Evolutionary conservation across 441 rosid genomes (phyloP).

Genomic region (Adansonia gregorii): DNA sequence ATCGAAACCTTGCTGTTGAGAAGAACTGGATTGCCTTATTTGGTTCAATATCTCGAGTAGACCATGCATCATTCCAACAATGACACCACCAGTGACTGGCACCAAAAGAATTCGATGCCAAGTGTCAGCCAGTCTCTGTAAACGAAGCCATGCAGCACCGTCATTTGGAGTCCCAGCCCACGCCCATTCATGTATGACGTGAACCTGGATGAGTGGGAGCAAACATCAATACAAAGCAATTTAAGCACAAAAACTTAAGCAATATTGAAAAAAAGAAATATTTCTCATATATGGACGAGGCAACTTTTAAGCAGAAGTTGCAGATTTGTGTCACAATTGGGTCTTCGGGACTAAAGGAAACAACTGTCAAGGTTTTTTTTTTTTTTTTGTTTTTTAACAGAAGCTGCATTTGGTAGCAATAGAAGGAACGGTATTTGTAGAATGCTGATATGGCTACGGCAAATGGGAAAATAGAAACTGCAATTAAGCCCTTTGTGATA

Average conservation of each 20-base stretch:
- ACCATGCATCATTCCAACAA: slow-evolving; percentile 98
- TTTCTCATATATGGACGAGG: background rate
- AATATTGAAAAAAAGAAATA: background rate
- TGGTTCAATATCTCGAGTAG: slow-evolving; percentile 84
- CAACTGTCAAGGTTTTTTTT: background rate
- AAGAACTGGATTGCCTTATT: slow-evolving; percentile 70
- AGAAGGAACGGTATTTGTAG: background rate
- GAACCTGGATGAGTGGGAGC: slow-evolving; percentile 57
- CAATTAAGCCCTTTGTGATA: background rate
- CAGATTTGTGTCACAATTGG: background rate
- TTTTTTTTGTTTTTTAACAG: no score
- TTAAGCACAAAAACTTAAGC: background rate
- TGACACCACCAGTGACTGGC: slow-evolving; percentile 93
- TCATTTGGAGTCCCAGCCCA: slow-evolving; percentile 98
- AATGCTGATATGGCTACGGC: background rate
- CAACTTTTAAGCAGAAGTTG: background rate
- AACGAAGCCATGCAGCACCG: slow-evolving; percentile 95
- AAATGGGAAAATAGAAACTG: background rate
- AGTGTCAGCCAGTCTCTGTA: slow-evolving; percentile 81
- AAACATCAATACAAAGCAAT: slow-evolving; percentile 12
- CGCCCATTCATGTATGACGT: slow-evolving; percentile 89
- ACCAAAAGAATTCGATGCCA: slow-evolving; percentile 95
- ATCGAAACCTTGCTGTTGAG: slow-evolving; percentile 73
- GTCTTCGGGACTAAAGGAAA: background rate
- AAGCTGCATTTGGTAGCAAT: slow-evolving; percentile 8